Conservation (phyloP, 2,329 filamentous ascomycete genomes). For the Fusarium liriodendri region DNA sequence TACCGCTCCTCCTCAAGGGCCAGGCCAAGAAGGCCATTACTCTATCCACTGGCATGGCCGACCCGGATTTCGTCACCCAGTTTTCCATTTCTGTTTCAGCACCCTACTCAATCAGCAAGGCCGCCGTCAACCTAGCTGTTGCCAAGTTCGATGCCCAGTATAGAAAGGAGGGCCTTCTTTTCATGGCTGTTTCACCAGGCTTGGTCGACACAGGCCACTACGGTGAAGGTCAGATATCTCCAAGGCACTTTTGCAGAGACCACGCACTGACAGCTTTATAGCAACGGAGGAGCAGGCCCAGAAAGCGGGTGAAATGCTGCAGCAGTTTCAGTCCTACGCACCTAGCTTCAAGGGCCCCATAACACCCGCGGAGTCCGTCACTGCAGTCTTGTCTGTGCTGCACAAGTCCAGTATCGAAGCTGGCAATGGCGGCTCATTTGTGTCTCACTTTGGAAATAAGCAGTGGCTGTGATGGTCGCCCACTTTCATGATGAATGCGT, state of each 20-base stretch:
- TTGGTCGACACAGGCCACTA: conserved; percentile 57
- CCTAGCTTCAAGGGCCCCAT: conserved; percentile 52
- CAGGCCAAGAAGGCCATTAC: conserved; percentile 64
- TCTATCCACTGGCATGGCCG: conserved; percentile 61
- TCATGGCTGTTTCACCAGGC: conserved; percentile 64
- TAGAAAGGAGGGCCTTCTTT: conserved; percentile 61
- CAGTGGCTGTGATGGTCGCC: conserved; percentile 55
- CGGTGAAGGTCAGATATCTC: conserved; percentile 34
- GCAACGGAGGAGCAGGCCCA: conserved; percentile 43
- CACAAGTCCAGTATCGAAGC: conserved; percentile 50
- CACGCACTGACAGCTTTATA: conserved; percentile 1
- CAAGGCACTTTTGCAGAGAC: background rate
- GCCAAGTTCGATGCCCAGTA: conserved; percentile 66
- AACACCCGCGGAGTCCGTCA: conserved; percentile 51
- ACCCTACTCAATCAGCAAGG: conserved; percentile 63
- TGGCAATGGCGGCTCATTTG: conserved; percentile 61
- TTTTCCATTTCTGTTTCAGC: conserved; percentile 48
- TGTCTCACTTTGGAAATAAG: conserved; percentile 66
- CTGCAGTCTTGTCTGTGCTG: conserved; percentile 48
- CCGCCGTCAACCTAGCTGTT: conserved; percentile 62
- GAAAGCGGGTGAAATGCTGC: conserved; percentile 36
- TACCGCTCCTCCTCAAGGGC: conserved; percentile 64
- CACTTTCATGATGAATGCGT: background rate
- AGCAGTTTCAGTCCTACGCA: conserved; percentile 50
- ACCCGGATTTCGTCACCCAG: conserved; percentile 55